Evolutionary conservation across 176 grass and related monocot genomes (phyloP).

Genomic region (Phragmites australis): DNA sequence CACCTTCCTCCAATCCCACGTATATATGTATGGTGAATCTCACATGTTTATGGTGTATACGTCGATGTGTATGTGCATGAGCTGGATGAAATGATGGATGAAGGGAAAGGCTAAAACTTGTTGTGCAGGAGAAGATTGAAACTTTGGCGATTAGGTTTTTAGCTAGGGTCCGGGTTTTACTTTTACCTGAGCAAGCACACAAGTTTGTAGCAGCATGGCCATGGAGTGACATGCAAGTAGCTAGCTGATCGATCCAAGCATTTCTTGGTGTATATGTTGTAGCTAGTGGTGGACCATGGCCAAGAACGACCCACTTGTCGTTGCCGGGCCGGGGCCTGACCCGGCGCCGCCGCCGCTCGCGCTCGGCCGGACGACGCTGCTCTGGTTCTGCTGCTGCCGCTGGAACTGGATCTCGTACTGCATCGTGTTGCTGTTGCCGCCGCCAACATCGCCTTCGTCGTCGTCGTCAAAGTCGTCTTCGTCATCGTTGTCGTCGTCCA

Average conservation of each 20-base stretch:
- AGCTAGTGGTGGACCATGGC: slow-evolving; percentile 72
- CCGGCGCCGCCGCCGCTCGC: slow-evolving; percentile 8
- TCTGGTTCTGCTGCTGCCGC: slow-evolving; percentile 43
- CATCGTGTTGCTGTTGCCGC: slow-evolving; percentile 27
- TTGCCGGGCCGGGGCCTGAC: slow-evolving; percentile 24
- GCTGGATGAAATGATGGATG: background rate
- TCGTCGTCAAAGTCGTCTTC: slow-evolving; percentile 70
- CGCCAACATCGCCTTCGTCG: slow-evolving; percentile 33
- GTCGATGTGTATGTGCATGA: slow-evolving; percentile 41
- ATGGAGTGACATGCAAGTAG: too few relatives aligned
- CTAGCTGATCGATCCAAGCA: too few relatives aligned
- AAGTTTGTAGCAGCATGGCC: too few relatives aligned
- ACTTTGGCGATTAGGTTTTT: slow-evolving; percentile 4
- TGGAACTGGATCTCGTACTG: slow-evolving; percentile 90
- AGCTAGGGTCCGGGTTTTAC: background rate
- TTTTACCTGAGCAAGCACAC: slow-evolving; percentile 29
- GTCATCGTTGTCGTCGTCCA: slow-evolving; percentile 43
- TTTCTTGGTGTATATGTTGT: background rate
- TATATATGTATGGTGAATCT: slow-evolving; percentile 37
- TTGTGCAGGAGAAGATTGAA: background rate
- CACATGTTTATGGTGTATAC: slow-evolving; percentile 41
- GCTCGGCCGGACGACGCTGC: slow-evolving; percentile 35
- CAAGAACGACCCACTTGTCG: slow-evolving; percentile 74
- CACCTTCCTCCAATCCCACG: slow-evolving; percentile 12
- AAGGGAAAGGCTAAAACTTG: background rate